Conservation (phyloP, 2,329 filamentous ascomycete species). For the Pseudovirgaria hyperparasitica region DNA sequence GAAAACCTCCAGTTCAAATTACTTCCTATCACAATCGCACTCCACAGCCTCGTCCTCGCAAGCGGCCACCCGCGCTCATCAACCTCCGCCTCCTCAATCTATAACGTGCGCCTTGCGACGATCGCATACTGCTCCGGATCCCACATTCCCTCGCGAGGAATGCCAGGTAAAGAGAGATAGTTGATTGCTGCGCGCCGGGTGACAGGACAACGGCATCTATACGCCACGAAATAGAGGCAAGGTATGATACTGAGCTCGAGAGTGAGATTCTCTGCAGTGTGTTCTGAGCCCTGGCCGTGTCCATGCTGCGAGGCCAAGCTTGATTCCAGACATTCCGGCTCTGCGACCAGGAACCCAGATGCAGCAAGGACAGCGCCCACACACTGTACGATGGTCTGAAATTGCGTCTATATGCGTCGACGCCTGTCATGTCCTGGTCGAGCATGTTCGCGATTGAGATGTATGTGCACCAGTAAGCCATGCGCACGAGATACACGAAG, state of each 20-base stretch:
- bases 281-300: no score
- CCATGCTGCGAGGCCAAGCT: no score
- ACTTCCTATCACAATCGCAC: constrained; percentile 8
- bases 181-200: constrained; percentile 10
- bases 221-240: constrained; percentile 6
- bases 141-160: constrained; percentile 12
- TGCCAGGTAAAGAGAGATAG: constrained; percentile 7
- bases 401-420: no score
- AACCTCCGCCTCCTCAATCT: constrained; percentile 12
- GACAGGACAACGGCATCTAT: constrained; percentile 10
- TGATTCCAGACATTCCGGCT: no score
- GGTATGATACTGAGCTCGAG: constrained; percentile 8
- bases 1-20: constrained; percentile 10
- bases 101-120: constrained; percentile 10
- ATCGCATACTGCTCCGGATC: constrained; percentile 9
- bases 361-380: no score
- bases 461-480: no score
- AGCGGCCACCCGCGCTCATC: constrained; percentile 10
- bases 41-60: constrained; percentile 9
- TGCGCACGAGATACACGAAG: no score
- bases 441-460: no score
- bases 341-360: no score
- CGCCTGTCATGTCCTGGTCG: no score
- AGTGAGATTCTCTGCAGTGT: constrained; percentile 11
- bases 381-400: no score